phyloP scores from a whole-genome alignment of 441 rosid genomes.

The Jatropha multifida region DNA sequence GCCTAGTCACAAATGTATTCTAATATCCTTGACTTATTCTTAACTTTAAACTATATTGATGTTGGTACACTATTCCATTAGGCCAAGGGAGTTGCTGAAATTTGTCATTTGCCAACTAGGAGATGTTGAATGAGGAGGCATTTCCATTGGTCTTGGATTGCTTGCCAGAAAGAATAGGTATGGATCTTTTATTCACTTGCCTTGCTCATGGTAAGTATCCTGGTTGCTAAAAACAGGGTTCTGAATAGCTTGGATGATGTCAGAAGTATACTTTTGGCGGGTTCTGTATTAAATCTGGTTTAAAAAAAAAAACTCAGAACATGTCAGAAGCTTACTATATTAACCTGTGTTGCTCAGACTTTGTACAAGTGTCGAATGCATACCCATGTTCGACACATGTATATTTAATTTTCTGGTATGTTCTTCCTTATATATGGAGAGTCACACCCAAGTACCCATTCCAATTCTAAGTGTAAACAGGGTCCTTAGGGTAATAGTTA shows the following conservation, averaged over 20 bases:
- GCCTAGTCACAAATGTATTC: slow-evolving; percentile 6
- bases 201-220: slow-evolving; percentile 13
- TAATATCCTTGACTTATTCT: slow-evolving; percentile 13
- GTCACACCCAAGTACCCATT: slow-evolving; percentile 15
- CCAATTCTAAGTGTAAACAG: not conserved
- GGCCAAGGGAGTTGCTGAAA: slow-evolving; percentile 23
- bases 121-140: slow-evolving; percentile 24
- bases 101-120: slow-evolving; percentile 18
- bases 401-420: not conserved
- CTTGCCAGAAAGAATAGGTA: slow-evolving; percentile 24
- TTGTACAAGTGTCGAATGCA: slow-evolving; percentile 11
- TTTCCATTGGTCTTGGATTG: slow-evolving; percentile 24
- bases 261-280: slow-evolving; percentile 13
- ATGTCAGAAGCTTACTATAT: slow-evolving; percentile 8
- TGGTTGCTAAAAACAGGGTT: not conserved
- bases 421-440: not conserved
- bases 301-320: not conserved
- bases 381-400: not conserved
- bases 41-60: slow-evolving; percentile 15
- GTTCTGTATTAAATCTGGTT: slow-evolving; percentile 5
- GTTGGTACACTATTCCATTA: slow-evolving; percentile 19
- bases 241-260: slow-evolving; percentile 1
- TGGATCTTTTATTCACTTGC: slow-evolving; percentile 16
- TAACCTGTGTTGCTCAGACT: slow-evolving; percentile 17
- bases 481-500: slow-evolving; percentile 18